Conservation (phyloP, 495 filamentous ascomycete species). For the Penicillium flavigenum region DNA sequence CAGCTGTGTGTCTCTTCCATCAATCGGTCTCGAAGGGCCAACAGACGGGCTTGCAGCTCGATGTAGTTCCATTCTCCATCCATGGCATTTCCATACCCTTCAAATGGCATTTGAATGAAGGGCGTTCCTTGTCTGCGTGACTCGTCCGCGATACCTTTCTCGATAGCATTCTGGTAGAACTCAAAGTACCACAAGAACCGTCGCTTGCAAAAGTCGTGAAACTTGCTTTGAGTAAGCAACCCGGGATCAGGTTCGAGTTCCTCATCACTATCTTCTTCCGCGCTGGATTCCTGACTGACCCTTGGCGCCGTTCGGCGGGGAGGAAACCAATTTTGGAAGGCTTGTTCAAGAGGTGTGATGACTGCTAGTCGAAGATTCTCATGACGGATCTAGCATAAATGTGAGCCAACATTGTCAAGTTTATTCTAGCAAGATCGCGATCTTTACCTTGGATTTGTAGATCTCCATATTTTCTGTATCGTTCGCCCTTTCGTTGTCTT, state of each 20-base stretch:
- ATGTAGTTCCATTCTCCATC: conserved; percentile 82
- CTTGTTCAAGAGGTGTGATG: conserved; percentile 79
- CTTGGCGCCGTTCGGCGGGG: not conserved
- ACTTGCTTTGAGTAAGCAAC: conserved; percentile 59
- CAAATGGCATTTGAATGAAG: conserved; percentile 84
- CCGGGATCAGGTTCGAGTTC: conserved; percentile 39
- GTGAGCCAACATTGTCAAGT: not conserved
- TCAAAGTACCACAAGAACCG: conserved; percentile 97
- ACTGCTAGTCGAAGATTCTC: conserved; percentile 86
- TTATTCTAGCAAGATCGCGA: not conserved
- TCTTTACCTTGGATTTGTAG: conserved; percentile 80
- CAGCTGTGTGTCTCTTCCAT: conserved; percentile 70
- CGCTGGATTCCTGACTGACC: not conserved
- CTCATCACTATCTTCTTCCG: conserved; percentile 52
- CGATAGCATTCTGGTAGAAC: conserved; percentile 71
- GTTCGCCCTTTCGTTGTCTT: conserved; percentile 61
- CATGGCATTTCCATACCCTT: conserved; percentile 77
- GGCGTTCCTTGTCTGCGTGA: conserved; percentile 53
- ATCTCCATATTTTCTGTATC: conserved; percentile 73
- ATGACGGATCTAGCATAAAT: conserved; percentile 69
- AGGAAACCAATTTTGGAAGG: conserved; percentile 57
- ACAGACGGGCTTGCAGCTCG: conserved; percentile 66
- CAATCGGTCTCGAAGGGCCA: conserved; percentile 62
- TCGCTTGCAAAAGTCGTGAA: conserved; percentile 86
- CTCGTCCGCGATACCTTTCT: conserved; percentile 50